Percentiles rank a stretch among this genome's conserved stretches.
Evolutionary conservation across 2,329 filamentous ascomycete species (phyloP).

Genomic region (Calonectria ilicicola): DNA sequence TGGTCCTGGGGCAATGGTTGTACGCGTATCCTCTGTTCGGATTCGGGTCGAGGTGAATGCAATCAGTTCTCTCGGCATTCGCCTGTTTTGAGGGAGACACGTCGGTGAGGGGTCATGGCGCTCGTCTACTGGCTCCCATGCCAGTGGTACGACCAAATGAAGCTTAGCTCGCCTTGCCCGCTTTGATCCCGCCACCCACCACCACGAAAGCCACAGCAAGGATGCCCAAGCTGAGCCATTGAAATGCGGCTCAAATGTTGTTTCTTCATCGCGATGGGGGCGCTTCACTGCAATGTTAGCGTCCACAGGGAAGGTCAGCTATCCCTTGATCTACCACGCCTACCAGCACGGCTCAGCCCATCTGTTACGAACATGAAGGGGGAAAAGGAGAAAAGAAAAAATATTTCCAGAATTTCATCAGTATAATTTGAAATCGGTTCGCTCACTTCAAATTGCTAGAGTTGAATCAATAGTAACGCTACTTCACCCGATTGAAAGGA

Average conservation of each 20-base stretch:
- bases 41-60: neutral
- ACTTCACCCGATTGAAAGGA: no score
- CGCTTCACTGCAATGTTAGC: neutral
- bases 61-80: neutral
- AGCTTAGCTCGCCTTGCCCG: neutral
- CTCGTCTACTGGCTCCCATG: neutral
- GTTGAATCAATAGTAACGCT: no score
- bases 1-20: neutral
- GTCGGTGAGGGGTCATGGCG: neutral
- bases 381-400: no score
- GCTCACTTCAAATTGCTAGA: no score
- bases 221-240: no score
- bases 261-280: no score
- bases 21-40: neutral
- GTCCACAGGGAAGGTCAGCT: neutral
- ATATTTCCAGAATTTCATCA: no score
- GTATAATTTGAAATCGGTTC: no score
- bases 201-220: neutral
- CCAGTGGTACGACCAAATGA: neutral
- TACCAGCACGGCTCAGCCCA: no score
- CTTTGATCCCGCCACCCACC: neutral
- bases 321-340: no score
- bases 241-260: no score
- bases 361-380: no score
- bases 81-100: constrained; percentile 10